These are phyloP conservation scores for Solanum chilense DNA, from an alignment of 257 asterid species.

Conservation along the genomic window DNA sequence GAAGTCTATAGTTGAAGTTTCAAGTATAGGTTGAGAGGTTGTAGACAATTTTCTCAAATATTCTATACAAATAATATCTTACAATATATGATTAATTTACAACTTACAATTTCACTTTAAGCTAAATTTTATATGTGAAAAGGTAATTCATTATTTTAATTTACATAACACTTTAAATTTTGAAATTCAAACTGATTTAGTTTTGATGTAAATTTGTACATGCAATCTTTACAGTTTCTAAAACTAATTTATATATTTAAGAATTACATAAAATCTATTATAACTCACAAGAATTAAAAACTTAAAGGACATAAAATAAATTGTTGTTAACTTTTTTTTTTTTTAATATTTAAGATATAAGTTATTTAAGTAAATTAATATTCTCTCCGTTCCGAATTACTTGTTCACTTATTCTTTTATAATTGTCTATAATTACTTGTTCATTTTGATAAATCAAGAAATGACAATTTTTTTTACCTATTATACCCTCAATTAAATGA, in stretches of 20 bases:
- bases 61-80: neutral
- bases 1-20: too few relatives aligned
- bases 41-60: too few relatives aligned
- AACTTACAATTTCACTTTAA: neutral
- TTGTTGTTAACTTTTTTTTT: accelerated
- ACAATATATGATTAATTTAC: neutral
- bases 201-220: neutral
- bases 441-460: too few relatives aligned
- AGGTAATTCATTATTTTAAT: neutral
- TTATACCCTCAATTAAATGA: too few relatives aligned
- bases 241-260: neutral
- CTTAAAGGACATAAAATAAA: neutral
- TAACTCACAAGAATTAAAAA: neutral
- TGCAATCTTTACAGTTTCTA: accelerated
- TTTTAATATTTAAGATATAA: neutral
- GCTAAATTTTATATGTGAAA: neutral
- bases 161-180: too few relatives aligned
- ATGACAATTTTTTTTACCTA: too few relatives aligned
- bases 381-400: too few relatives aligned
- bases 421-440: too few relatives aligned
- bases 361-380: too few relatives aligned
- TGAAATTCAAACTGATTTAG: accelerated
- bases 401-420: too few relatives aligned
- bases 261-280: neutral
- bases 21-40: too few relatives aligned